Conservation (phyloP, 371 early-diverging fungal species). For the Dichotomocladium elegans region DNA sequence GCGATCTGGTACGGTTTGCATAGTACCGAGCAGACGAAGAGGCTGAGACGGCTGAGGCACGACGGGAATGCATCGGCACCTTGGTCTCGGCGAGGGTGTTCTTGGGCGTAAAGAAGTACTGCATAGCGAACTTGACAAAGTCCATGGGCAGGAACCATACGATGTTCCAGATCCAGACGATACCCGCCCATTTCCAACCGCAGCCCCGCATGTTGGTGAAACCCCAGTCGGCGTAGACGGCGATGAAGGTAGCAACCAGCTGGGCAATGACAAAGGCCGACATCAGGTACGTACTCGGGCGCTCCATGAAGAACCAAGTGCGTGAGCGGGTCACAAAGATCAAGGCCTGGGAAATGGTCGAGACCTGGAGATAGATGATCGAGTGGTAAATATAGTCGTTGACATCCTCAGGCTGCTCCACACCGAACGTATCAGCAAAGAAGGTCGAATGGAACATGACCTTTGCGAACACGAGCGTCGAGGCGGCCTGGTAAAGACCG, state of each 20-base stretch:
- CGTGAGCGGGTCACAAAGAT: slow-evolving; percentile 60
- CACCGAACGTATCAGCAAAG: slow-evolving; percentile 42
- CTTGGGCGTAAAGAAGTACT: slow-evolving; percentile 49
- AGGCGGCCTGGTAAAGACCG: slow-evolving; percentile 52
- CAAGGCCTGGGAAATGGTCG: slow-evolving; percentile 56
- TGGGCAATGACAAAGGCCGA: slow-evolving; percentile 53
- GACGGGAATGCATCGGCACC: slow-evolving; percentile 33
- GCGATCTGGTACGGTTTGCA: slow-evolving; percentile 42
- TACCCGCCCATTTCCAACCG: slow-evolving; percentile 58
- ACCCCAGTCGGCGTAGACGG: slow-evolving; percentile 58
- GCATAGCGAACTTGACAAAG: slow-evolving; percentile 72
- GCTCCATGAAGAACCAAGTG: slow-evolving; percentile 53
- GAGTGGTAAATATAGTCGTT: slow-evolving; percentile 53
- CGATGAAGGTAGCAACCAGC: slow-evolving; percentile 53
- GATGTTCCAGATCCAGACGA: slow-evolving; percentile 76
- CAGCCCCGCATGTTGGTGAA: slow-evolving; percentile 52
- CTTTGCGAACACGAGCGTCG: slow-evolving; percentile 53
- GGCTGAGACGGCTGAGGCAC: slow-evolving; percentile 42
- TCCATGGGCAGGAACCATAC: slow-evolving; percentile 73
- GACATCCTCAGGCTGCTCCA: slow-evolving; percentile 2
- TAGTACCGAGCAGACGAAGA: slow-evolving; percentile 45
- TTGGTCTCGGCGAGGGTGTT: slow-evolving; percentile 30
- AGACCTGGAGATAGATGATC: slow-evolving; percentile 53
- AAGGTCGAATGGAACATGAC: slow-evolving; percentile 38
- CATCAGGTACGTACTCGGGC: slow-evolving; percentile 49